Evolutionary conservation across 2,329 filamentous ascomycete genomes (phyloP), one percentile per base, ranked within the genome.

Genomic region (Paecilomyces niveus): DNA sequence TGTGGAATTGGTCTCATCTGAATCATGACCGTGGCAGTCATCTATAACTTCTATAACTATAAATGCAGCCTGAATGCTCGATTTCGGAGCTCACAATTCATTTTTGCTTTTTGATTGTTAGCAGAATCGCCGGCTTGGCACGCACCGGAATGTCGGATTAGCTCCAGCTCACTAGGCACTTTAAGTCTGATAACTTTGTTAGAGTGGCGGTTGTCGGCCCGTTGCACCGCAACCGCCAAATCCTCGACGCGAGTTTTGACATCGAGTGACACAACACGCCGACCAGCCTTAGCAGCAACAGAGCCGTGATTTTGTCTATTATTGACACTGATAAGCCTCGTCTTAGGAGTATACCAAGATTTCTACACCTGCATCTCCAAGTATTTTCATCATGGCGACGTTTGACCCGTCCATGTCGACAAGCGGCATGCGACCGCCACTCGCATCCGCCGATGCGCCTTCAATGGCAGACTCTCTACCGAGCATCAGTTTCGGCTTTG

Each of bases 401-500:
- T 86, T 86, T 61, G 83, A 85, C 64, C 79, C 80, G 1, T 84
- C 83, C 0, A 76, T 84, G 59, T 83, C 81, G 29, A 79, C 79
- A 53, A 81, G 78, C 63, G 78, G 75, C 55, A 76, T 81, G 73
- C 76, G 81, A 66, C 79, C 80, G 54, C 80, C 80, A 7, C 73
- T 81, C 45, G 74, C 80, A 53, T 73, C 73, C 13, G 78, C 81
- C 54, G 79, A 81, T 65, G 81, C 78, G 56, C 80, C 81, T 10
- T 85, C 82, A 49, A 85, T 86, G 82, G 83, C 83, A 32, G 84
- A 86, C 70, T 81, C 81, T 53, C 85, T 99, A 8, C 94, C 94
- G 35, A 90, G 83, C 72, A 89, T 96, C 74, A 92, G 96, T 75
- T 97, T 99, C 74, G 92, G 92, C 59, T 97, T 97, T 74, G 92